Percentiles rank a stretch among this genome's conserved stretches.
phyloP scores from a whole-genome alignment of 371 early-diverging fungal genomes.

The Mucor sp. region DNA sequence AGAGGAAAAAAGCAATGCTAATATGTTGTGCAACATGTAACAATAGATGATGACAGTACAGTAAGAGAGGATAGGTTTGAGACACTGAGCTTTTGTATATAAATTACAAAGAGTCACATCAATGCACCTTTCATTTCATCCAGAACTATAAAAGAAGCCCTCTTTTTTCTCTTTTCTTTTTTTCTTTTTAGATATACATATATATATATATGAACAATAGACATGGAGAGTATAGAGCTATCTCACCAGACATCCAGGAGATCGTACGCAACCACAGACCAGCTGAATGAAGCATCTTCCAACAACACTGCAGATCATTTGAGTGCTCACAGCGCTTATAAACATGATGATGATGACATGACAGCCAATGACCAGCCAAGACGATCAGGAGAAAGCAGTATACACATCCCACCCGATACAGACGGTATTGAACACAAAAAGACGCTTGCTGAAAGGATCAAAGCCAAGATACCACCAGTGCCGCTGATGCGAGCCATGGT shows the following conservation, averaged over 20 bases:
- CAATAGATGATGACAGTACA: neutral
- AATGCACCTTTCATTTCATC: neutral
- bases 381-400: neutral
- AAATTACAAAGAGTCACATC: neutral
- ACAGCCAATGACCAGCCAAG: neutral
- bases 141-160: neutral
- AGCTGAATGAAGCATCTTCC: neutral
- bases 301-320: neutral
- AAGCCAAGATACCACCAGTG: slow-evolving; percentile 13
- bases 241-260: neutral
- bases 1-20: neutral
- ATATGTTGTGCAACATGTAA: neutral
- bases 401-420: neutral
- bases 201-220: neutral
- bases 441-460: neutral
- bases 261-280: neutral
- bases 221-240: slow-evolving; percentile 13
- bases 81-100: no score
- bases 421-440: neutral
- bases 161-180: neutral
- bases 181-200: no score
- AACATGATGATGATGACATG: neutral
- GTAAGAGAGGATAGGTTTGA: neutral
- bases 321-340: neutral
- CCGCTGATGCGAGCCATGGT: slow-evolving; percentile 16